A percentile compares a stretch with the other conserved stretches of the same genome.
Evolutionary conservation across 371 early-diverging fungal species (phyloP).

Genomic region (Zychaea mexicana): DNA sequence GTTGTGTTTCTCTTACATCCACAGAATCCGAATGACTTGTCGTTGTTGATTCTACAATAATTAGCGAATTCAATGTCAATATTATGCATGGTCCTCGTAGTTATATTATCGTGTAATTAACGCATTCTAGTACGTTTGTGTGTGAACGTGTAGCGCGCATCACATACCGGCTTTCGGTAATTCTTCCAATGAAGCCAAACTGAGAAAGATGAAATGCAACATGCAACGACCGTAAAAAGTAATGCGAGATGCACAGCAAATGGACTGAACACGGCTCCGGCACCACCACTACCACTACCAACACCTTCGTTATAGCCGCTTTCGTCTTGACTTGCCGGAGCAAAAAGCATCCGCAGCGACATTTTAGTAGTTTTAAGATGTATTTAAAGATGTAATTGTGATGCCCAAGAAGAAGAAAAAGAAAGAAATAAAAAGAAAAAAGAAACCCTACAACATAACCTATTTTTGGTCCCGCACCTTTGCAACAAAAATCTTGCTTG

Average conservation of each 20-base stretch:
- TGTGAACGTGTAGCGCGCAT: too few species aligned
- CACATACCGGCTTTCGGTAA: conserved; percentile 82
- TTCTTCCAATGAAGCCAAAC: conserved; percentile 89
- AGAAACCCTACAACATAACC: too few species aligned
- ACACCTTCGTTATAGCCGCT: conserved; percentile 38
- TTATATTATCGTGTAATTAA: not conserved
- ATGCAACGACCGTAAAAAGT: conserved; percentile 62
- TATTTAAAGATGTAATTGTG: not conserved
- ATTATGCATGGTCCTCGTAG: not conserved
- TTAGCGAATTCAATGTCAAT: not conserved
- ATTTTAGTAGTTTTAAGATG: not conserved
- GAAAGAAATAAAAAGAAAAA: not conserved
- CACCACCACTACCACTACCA: conserved; percentile 34
- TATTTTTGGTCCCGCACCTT: too few species aligned
- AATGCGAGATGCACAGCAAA: conserved; percentile 57
- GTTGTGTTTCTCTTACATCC: conserved; percentile 67
- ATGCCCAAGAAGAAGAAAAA: too few species aligned
- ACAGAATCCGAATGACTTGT: conserved; percentile 83
- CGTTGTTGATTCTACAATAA: conserved; percentile 76
- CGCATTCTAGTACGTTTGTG: too few species aligned
- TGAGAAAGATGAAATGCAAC: conserved; percentile 68
- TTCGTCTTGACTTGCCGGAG: conserved; percentile 7
- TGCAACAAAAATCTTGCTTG: too few species aligned
- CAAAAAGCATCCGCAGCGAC: conserved; percentile 9
- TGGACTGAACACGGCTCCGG: conserved; percentile 61